Evolutionary conservation across 306 rosid genomes (phyloP).

Genomic region (Malus asiatica): DNA sequence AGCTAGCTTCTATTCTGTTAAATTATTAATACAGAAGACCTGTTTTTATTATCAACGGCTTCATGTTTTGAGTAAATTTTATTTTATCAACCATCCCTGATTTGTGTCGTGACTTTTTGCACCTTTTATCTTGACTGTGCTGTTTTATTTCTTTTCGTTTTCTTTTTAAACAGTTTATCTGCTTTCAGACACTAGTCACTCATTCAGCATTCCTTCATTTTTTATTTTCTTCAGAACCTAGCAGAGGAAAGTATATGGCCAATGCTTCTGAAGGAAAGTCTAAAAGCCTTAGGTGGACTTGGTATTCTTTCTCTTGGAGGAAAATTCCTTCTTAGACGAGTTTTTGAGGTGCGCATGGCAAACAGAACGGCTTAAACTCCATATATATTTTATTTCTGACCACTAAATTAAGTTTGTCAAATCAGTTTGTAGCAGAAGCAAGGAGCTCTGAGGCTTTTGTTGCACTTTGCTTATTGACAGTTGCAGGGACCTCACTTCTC

Average conservation of each 20-base stretch:
- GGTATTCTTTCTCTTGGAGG: constrained; percentile 95
- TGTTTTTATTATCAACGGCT: not conserved
- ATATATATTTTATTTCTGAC: constrained; percentile 9
- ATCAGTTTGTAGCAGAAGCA: constrained; percentile 96
- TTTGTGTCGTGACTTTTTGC: not conserved
- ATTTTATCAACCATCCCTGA: not conserved
- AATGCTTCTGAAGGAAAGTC: constrained; percentile 88
- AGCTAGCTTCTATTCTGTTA: not conserved
- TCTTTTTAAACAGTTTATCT: not conserved
- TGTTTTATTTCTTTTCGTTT: not conserved
- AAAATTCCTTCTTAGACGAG: constrained; percentile 84
- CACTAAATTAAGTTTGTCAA: constrained; percentile 30
- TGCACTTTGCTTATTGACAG: constrained; percentile 91
- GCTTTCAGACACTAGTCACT: not conserved
- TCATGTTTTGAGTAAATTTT: not conserved
- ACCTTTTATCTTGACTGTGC: not conserved
- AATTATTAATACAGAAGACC: not conserved
- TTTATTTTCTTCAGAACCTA: constrained; percentile 48
- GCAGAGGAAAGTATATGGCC: constrained; percentile 85
- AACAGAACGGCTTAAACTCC: constrained; percentile 7
- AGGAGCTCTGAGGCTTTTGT: constrained; percentile 99
- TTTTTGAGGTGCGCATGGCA: constrained; percentile 68
- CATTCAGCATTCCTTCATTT: constrained; percentile 4
- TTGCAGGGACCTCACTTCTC: constrained; percentile 88
- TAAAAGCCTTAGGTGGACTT: constrained; percentile 89